Base-by-base conservation (phyloP, 257 asterid genomes). In the Plectranthus barbatus region DNA sequence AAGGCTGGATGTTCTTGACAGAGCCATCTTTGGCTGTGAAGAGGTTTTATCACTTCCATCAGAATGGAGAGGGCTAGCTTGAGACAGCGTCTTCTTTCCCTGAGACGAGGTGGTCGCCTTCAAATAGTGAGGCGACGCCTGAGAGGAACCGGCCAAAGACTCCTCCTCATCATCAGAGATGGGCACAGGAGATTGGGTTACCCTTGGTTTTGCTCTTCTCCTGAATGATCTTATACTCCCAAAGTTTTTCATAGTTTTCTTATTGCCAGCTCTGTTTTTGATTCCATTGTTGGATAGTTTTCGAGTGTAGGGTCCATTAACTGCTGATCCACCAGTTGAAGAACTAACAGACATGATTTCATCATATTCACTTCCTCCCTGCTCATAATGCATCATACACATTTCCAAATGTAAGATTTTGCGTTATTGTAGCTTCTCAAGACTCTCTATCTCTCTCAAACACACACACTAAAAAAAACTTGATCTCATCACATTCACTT, bases 281-380 rank as follows among this genome's bases (percentile, higher is more conserved):
- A 68, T 57, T 51, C 49, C 72, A 41, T 10, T 67, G 4, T 42
- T 52, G 21, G 39, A 18, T 18, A 8, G 26, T 55, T 59, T 51
- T 18, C 57, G 60, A 36, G 52, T 60, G 62, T 34, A 34, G 9
- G 69, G 62, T 42, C 70, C 72, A 64, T 40, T 67, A 11, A 62
- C 45, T 1, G 79, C 14, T 48, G 94, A 87, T 81, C 72, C 88
- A 67, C 76, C 59, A 63, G 81, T 72, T 42, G 90, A 84, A 60
- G 84, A 84, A 75, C 48, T 69, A 49, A 69, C 39, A 7, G 86
- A 85, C 20, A 71, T 66, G 29, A 37, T 69, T 15, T 79, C 95
- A 71, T 83, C 94, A 67, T 39, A 48, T 26, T 83, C 94, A 78
- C 79, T 87, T 71, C 74, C 83, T 62, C 74, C 89, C 86, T 85